Evolutionary conservation across 805 yeast genomes (phyloP).

Genomic region (Sungouiella thailandica): DNA sequence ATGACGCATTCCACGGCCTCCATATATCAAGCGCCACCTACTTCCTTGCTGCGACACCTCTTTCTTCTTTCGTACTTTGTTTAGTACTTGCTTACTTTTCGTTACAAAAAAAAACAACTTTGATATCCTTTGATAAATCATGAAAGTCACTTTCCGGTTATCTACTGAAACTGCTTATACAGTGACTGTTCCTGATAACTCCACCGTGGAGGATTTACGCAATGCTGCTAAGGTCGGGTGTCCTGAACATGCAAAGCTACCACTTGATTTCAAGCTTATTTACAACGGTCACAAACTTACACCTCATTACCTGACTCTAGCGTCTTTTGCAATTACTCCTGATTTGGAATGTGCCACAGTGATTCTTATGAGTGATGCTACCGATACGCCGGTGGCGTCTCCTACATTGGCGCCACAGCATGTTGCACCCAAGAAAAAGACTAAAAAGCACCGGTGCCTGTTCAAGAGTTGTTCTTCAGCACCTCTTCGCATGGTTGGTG

Average conservation of each 20-base stretch:
- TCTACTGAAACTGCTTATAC: conserved; percentile 40
- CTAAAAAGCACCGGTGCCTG: conserved; percentile 45
- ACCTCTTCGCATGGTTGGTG: conserved; percentile 70
- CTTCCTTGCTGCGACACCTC: no score
- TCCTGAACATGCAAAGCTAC: conserved; percentile 28
- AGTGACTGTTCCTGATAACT: conserved; percentile 47
- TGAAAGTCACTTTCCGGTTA: conserved; percentile 48
- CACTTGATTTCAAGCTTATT: conserved; percentile 35
- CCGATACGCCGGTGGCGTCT: conserved; percentile 19
- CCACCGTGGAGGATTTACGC: conserved; percentile 49
- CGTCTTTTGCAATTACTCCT: conserved; percentile 15
- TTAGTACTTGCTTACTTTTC: background rate
- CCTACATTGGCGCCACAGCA: conserved; percentile 16
- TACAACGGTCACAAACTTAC: conserved; percentile 34
- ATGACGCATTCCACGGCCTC: no score
- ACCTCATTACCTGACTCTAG: conserved; percentile 22
- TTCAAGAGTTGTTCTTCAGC: conserved; percentile 57
- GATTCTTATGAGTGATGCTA: conserved; percentile 24
- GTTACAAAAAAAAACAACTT: background rate
- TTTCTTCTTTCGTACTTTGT: no score
- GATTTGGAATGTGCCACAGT: conserved; percentile 15
- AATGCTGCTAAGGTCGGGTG: conserved; percentile 39
- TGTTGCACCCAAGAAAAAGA: conserved; percentile 20
- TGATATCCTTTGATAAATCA: no score
- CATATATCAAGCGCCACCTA: no score